Evolutionary conservation across 1,139 yeast species (phyloP).

Genomic region (Wickerhamomyces sp.): DNA sequence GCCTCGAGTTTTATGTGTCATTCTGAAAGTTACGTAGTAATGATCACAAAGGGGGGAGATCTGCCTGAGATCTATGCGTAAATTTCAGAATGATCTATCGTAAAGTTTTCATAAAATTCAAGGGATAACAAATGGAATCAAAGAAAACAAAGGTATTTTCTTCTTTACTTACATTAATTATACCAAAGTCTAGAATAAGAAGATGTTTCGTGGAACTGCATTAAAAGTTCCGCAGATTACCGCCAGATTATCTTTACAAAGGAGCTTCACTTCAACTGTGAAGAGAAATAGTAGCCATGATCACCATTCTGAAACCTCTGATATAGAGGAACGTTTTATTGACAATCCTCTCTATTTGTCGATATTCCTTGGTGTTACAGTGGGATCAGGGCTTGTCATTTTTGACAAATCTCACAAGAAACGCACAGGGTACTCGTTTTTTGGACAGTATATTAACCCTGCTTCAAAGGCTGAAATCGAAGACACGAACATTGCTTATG

Average conservation of each 20-base stretch:
- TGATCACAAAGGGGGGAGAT: neutral
- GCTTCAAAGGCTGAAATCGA: neutral
- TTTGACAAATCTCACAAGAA: neutral
- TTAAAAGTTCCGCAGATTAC: neutral
- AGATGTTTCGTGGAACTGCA: neutral
- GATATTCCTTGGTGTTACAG: neutral
- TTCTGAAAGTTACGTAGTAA: neutral
- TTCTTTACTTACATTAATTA: neutral
- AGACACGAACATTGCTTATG: neutral
- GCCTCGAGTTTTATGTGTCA: neutral
- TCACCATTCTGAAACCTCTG: neutral
- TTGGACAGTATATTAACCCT: neutral
- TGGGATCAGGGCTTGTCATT: neutral
- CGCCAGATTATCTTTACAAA: neutral
- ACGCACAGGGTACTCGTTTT: neutral
- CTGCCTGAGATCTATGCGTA: neutral
- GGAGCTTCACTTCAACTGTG: neutral
- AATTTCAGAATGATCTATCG: neutral
- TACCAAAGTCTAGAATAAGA: too few species aligned
- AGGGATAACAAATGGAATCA: neutral
- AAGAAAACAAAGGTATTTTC: neutral
- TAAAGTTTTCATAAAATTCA: too few species aligned
- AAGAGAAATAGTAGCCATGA: neutral
- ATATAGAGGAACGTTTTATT: neutral
- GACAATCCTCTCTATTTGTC: conserved; percentile 1